phyloP scores from a whole-genome alignment of 257 asterid genomes.

The Haberlea rhodopensis region DNA sequence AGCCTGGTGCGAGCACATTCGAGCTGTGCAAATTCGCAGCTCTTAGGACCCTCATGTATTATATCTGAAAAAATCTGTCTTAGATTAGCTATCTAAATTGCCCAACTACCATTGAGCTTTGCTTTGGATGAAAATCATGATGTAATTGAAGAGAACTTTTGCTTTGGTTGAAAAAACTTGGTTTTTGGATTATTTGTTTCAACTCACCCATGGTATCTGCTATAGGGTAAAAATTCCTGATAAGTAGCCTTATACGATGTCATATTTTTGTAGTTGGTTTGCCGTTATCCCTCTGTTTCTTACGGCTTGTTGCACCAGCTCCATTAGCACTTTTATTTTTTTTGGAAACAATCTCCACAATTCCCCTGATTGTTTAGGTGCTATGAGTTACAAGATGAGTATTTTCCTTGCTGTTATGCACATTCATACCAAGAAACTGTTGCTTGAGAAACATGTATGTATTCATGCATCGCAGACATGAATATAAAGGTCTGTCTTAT shows the following conservation, averaged over 20 bases:
- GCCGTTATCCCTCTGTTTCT: background rate
- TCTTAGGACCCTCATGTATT: slow-evolving; percentile 3
- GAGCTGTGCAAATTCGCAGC: slow-evolving; percentile 10
- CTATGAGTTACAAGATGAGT: background rate
- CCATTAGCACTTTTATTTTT: background rate
- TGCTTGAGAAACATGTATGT: background rate
- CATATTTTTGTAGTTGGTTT: slow-evolving; percentile 2
- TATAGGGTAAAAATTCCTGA: background rate
- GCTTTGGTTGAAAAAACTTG: background rate
- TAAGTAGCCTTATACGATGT: background rate
- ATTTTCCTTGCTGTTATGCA: background rate
- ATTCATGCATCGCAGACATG: background rate
- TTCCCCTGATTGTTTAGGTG: background rate
- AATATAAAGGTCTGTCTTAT: background rate
- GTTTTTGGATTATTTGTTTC: background rate
- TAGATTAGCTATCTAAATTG: background rate
- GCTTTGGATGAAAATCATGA: background rate
- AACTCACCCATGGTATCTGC: background rate
- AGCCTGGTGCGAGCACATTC: background rate
- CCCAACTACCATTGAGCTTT: background rate
- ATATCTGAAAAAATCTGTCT: background rate
- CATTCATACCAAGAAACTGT: slow-evolving; percentile 1
- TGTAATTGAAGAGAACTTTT: too few species aligned
- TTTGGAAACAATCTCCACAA: background rate
- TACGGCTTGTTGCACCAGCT: slow-evolving; percentile 2